Conservation (phyloP, 257 asterid species). For the Solanum verrucosum region DNA sequence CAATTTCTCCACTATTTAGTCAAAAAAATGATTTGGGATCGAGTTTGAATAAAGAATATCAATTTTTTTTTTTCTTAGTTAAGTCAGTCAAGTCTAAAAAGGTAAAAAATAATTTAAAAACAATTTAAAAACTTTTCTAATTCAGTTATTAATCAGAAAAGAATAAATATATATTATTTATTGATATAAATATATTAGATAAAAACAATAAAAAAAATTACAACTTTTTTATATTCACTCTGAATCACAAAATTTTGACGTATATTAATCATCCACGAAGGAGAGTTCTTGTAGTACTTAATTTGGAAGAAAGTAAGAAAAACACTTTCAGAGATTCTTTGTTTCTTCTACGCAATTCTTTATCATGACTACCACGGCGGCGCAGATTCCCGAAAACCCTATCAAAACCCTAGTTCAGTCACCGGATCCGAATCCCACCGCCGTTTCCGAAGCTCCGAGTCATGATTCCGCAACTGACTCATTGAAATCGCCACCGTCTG, state of each 20-base stretch:
- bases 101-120: no score
- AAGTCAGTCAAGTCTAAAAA: no score
- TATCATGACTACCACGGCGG: constrained; percentile 35
- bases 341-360: background rate
- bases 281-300: background rate
- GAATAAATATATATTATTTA: background rate
- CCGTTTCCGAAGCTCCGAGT: background rate
- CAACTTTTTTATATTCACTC: background rate
- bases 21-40: no score
- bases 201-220: no score
- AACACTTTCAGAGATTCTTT: no score
- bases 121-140: no score
- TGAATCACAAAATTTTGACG: no score
- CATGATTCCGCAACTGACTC: constrained; percentile 19
- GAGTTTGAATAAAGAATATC: no score
- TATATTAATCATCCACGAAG: background rate
- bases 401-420: constrained; percentile 11
- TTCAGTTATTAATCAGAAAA: no score
- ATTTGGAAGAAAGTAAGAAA: background rate
- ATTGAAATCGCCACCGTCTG: constrained; percentile 12
- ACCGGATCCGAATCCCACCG: constrained; percentile 29
- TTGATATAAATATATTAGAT: no score
- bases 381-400: constrained; percentile 17
- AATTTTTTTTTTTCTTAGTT: no score
- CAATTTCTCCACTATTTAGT: no score